Evolutionary conservation across 768 basidiomycete species (phyloP).

Genomic region (Podaxis sp.): DNA sequence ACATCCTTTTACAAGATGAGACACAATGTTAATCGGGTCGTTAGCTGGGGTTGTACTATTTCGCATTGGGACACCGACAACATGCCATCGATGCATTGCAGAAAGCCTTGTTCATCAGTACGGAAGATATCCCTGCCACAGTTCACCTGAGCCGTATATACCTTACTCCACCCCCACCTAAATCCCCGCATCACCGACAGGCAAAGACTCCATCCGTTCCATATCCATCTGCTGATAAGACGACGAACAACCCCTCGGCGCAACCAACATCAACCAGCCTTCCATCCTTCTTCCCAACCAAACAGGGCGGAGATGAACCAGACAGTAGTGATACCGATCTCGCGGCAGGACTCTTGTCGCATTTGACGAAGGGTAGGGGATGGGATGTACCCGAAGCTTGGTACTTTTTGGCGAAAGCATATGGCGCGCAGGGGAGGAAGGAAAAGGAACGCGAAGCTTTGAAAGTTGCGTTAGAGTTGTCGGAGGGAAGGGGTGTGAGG

Average conservation of each 20-base stretch:
- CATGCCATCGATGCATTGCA: slow-evolving; percentile 75
- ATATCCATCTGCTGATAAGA: not conserved
- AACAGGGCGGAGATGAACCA: slow-evolving; percentile 13
- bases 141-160: slow-evolving; percentile 80
- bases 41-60: slow-evolving; percentile 75
- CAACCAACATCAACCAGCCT: slow-evolving; percentile 15
- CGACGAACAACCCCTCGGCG: not conserved
- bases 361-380: slow-evolving; percentile 73
- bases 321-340: slow-evolving; percentile 61
- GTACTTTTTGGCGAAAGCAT: slow-evolving; percentile 86
- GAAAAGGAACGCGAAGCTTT: slow-evolving; percentile 77
- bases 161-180: slow-evolving; percentile 38
- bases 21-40: not conserved
- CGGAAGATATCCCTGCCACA: slow-evolving; percentile 73
- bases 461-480: slow-evolving; percentile 60
- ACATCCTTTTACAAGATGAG: not conserved
- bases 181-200: slow-evolving; percentile 13
- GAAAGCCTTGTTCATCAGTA: slow-evolving; percentile 87
- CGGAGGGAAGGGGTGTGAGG: slow-evolving; percentile 62
- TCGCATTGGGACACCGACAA: slow-evolving; percentile 52
- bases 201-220: not conserved
- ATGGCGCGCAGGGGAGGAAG: slow-evolving; percentile 68
- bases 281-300: not conserved
- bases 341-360: slow-evolving; percentile 76
- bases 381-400: slow-evolving; percentile 96